Percentiles rank a stretch among this genome's conserved stretches.
Conservation (phyloP, 83 land plant species). For the Thuja plicata region DNA sequence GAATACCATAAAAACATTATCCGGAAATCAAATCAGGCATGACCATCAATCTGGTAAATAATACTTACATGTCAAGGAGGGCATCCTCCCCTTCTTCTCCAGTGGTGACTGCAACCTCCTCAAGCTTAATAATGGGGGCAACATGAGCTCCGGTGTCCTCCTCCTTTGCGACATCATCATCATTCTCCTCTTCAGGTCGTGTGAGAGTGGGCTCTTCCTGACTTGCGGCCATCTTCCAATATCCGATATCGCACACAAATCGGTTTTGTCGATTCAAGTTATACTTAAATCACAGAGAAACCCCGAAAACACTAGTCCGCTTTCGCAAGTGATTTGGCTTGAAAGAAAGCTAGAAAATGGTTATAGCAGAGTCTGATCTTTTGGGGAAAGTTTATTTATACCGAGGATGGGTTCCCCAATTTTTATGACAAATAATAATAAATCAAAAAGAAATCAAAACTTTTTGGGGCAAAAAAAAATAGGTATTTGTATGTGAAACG, state of each 20-base stretch:
- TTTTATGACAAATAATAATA: not conserved
- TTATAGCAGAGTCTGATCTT: not conserved
- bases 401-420: not conserved
- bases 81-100: conserved; percentile 89
- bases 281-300: not conserved
- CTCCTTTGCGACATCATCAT: conserved; percentile 48
- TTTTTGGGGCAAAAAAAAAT: no score
- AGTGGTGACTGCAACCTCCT: conserved; percentile 80
- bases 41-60: not conserved
- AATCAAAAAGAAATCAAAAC: no score
- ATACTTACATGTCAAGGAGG: conserved; percentile 68
- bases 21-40: not conserved
- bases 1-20: not conserved
- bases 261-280: not conserved
- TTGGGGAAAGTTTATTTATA: not conserved
- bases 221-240: not conserved
- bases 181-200: conserved; percentile 21
- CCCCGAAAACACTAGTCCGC: not conserved
- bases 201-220: not conserved
- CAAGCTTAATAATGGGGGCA: conserved; percentile 78
- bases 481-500: no score
- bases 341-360: not conserved
- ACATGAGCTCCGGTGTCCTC: conserved; percentile 87
- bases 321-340: not conserved
- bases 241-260: not conserved